phyloP scores from a whole-genome alignment of 805 yeast species.

The Wickerhamiella nectarea region DNA sequence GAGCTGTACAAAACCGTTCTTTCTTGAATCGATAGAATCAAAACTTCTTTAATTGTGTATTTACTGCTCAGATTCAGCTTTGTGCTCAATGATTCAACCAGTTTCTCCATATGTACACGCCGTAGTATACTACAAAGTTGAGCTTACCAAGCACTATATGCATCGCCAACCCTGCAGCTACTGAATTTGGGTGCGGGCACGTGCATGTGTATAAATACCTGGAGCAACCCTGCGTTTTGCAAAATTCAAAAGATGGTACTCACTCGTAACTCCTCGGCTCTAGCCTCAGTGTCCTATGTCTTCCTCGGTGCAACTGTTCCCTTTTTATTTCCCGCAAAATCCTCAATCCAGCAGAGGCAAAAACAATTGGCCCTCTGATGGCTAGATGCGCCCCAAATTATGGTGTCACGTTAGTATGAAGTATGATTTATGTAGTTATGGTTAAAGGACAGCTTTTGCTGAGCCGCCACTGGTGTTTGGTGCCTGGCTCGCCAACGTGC shows the following conservation, averaged over 20 bases:
- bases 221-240: neutral
- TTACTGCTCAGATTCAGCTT: neutral
- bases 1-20: neutral
- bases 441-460: no score
- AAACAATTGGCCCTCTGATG: slow-evolving; percentile 2
- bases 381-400: neutral
- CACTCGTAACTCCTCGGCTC: slow-evolving; percentile 3
- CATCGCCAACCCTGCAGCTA: slow-evolving; percentile 2
- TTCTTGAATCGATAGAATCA: neutral
- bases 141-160: neutral
- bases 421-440: neutral
- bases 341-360: slow-evolving; percentile 14
- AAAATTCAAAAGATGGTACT: neutral
- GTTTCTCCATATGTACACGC: slow-evolving; percentile 1
- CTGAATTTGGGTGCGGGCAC: neutral
- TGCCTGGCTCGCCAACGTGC: no score
- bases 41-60: neutral
- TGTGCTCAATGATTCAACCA: neutral
- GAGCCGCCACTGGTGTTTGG: no score
- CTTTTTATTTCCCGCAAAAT: slow-evolving; percentile 22
- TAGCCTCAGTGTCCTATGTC: slow-evolving; percentile 19
- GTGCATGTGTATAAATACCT: neutral
- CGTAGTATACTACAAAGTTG: neutral
- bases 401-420: neutral
- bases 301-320: slow-evolving; percentile 18